Percentiles rank a stretch among this genome's conserved stretches.
Conservation (phyloP, 2,329 filamentous ascomycete species). For the Orbilia blumenaviensis region DNA sequence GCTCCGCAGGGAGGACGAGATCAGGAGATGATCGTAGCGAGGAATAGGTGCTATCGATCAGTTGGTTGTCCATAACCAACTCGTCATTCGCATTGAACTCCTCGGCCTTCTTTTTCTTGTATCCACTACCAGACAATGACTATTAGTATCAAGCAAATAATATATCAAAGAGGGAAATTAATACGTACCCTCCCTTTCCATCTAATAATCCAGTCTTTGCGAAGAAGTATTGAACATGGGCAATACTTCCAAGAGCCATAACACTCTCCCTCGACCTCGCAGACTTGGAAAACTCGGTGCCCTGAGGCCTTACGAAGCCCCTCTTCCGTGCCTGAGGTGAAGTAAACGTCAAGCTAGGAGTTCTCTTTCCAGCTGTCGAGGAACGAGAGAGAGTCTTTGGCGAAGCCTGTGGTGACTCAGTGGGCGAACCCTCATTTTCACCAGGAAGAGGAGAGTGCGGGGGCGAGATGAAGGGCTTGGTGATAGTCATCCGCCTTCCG, state of each 20-base stretch:
- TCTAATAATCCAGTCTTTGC: slow-evolving; percentile 91
- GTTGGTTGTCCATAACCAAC: slow-evolving; percentile 62
- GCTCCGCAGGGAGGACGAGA: slow-evolving; percentile 61
- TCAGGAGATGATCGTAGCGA: slow-evolving; percentile 71
- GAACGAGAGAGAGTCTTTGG: slow-evolving; percentile 40
- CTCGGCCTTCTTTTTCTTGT: slow-evolving; percentile 24
- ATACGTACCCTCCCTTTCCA: slow-evolving; percentile 76
- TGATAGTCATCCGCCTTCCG: slow-evolving; percentile 18
- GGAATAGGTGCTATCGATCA: slow-evolving; percentile 70
- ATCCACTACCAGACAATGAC: slow-evolving; percentile 26
- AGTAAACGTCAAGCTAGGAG: slow-evolving; percentile 50
- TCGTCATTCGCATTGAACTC: slow-evolving; percentile 34
- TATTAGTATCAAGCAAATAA: slow-evolving; percentile 4
- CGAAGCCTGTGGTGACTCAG: slow-evolving; percentile 35
- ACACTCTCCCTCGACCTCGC: slow-evolving; percentile 92
- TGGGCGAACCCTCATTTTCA: slow-evolving; percentile 37
- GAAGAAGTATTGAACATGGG: slow-evolving; percentile 98
- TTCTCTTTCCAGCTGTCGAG: slow-evolving; percentile 38
- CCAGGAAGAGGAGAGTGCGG: slow-evolving; percentile 51
- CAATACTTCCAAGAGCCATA: slow-evolving; percentile 94
- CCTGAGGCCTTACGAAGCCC: slow-evolving; percentile 87
- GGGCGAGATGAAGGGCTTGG: slow-evolving; percentile 53
- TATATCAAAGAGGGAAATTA: background rate
- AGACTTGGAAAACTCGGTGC: slow-evolving; percentile 87
- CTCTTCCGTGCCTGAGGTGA: slow-evolving; percentile 64